phyloP scores from a whole-genome alignment of 768 basidiomycete genomes.

The Mycena maculata region DNA sequence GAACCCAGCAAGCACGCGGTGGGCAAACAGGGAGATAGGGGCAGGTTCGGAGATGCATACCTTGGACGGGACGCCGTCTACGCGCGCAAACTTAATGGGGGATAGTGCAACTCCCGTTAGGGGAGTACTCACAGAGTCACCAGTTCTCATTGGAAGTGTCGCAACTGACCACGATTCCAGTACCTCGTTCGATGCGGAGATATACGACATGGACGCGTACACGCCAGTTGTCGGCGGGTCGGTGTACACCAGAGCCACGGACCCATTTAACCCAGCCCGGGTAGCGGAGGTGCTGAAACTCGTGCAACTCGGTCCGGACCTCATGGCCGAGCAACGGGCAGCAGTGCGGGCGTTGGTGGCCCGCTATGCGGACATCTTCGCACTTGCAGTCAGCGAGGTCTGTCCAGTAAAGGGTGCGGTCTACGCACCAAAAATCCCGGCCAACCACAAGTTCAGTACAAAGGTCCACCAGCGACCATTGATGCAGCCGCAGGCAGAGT shows the following conservation, averaged over 20 bases:
- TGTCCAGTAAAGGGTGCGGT: slow-evolving; percentile 41
- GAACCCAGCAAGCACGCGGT: neutral
- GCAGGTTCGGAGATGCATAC: neutral
- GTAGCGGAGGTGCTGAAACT: slow-evolving; percentile 36
- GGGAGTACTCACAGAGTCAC: neutral
- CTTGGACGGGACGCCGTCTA: neutral
- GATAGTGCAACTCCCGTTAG: no score
- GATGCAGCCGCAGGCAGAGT: slow-evolving; percentile 46
- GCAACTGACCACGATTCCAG: slow-evolving; percentile 1
- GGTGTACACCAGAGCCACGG: slow-evolving; percentile 36
- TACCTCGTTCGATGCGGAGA: neutral
- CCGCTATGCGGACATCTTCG: slow-evolving; percentile 53
- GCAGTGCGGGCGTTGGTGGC: slow-evolving; percentile 39
- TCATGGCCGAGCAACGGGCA: slow-evolving; percentile 38
- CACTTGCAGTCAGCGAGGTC: slow-evolving; percentile 53
- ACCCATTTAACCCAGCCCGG: slow-evolving; percentile 41
- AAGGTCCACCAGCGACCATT: slow-evolving; percentile 47
- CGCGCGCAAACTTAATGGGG: slow-evolving; percentile 10
- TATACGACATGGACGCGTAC: slow-evolving; percentile 10
- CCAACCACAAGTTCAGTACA: slow-evolving; percentile 41
- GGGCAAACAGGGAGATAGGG: neutral
- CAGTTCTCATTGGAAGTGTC: neutral
- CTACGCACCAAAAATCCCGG: slow-evolving; percentile 48
- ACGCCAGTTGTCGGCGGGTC: neutral
- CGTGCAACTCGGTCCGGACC: slow-evolving; percentile 44